Conservation (phyloP, 192 early-diverging fungal species). For the Coemansia sp. region DNA sequence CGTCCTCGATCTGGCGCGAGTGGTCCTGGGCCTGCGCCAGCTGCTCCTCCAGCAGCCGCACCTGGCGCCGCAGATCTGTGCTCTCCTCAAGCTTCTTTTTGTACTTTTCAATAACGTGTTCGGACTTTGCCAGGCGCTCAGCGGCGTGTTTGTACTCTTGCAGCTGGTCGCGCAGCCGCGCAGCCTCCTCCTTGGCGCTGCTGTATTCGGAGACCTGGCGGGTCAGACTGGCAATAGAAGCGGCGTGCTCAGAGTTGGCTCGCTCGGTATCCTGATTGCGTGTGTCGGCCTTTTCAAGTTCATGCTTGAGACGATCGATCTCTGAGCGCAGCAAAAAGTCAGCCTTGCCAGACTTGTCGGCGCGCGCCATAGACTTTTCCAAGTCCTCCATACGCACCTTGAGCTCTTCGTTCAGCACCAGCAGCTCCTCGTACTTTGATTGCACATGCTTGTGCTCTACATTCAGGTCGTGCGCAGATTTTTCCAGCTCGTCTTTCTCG, state of each 20-base stretch:
- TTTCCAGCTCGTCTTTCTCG: constrained; percentile 66
- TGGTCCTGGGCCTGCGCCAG: constrained; percentile 68
- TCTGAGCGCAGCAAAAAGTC: constrained; percentile 85
- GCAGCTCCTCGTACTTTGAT: constrained; percentile 64
- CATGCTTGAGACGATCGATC: constrained; percentile 81
- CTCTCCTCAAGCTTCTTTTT: constrained; percentile 92
- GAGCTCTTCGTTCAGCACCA: constrained; percentile 70
- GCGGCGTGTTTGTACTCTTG: constrained; percentile 88
- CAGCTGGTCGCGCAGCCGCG: constrained; percentile 80
- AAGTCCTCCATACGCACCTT: constrained; percentile 73
- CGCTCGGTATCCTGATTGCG: constrained; percentile 68
- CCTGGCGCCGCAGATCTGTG: constrained; percentile 73
- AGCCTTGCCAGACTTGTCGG: constrained; percentile 72
- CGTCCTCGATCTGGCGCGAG: constrained; percentile 79
- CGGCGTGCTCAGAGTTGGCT: constrained; percentile 60
- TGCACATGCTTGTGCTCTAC: constrained; percentile 57
- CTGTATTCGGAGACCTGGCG: constrained; percentile 59
- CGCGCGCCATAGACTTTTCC: constrained; percentile 69
- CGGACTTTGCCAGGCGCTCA: constrained; percentile 90
- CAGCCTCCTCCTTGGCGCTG: constrained; percentile 71
- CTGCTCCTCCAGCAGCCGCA: constrained; percentile 77
- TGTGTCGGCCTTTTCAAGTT: constrained; percentile 80
- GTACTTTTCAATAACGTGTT: constrained; percentile 94
- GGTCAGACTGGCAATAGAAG: constrained; percentile 66
- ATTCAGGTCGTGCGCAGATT: constrained; percentile 48